phyloP scores from a whole-genome alignment of 1,284 basidiomycete species.

The Chondrostereum purpureum region DNA sequence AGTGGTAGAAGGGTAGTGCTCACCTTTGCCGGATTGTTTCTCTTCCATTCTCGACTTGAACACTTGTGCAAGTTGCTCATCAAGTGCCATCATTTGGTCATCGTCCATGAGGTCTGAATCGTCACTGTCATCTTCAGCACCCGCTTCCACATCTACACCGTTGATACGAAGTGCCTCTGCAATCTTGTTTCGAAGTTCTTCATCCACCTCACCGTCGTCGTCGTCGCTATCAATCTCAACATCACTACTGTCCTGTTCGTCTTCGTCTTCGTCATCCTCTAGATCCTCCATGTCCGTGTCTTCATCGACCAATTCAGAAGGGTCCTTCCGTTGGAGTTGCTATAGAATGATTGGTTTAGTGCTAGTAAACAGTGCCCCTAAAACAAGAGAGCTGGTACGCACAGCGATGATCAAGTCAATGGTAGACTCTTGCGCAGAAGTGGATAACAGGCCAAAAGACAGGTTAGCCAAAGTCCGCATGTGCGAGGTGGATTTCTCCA shows the following conservation, averaged over 20 bases:
- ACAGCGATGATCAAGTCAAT: conserved; percentile 83
- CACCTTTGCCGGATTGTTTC: conserved; percentile 61
- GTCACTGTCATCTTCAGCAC: conserved; percentile 30
- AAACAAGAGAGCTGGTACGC: conserved; percentile 25
- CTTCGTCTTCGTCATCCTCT: conserved; percentile 30
- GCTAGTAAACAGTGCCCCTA: conserved; percentile 5
- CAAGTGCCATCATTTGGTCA: conserved; percentile 96
- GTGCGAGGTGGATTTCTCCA: conserved; percentile 83
- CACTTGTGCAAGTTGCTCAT: conserved; percentile 87
- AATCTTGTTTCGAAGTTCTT: conserved; percentile 71
- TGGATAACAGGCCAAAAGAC: conserved; percentile 73
- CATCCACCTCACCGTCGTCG: conserved; percentile 47
- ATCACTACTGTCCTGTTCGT: conserved; percentile 24
- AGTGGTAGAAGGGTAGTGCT: conserved; percentile 16
- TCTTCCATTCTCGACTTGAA: conserved; percentile 70
- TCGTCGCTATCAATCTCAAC: conserved; percentile 37
- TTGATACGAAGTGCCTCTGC: conserved; percentile 74
- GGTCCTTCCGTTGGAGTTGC: conserved; percentile 77
- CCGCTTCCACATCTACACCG: conserved; percentile 55
- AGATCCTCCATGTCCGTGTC: conserved; percentile 36
- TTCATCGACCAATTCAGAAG: conserved; percentile 45
- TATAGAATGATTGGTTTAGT: too few species aligned
- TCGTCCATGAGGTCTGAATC: conserved; percentile 85
- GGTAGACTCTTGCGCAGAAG: conserved; percentile 66
- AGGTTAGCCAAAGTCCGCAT: conserved; percentile 78